A percentile compares a stretch with the other conserved stretches of the same genome.
Conservation (phyloP, 768 basidiomycete species). For the Leccinum disarticulatum region DNA sequence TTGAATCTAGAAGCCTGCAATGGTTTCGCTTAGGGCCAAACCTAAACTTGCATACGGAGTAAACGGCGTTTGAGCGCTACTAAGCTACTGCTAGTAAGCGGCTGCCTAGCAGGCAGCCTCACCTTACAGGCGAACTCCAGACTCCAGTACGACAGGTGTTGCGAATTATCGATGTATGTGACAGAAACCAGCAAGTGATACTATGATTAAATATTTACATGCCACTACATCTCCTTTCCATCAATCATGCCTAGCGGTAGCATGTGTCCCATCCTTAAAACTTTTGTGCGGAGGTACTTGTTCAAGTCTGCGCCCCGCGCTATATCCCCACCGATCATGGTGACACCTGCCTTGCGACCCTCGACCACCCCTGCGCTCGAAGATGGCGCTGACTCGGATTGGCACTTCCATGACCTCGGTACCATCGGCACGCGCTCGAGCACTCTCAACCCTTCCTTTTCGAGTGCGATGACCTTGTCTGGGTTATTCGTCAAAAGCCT, state of each 20-base stretch:
- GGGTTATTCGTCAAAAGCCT: slow-evolving; percentile 96
- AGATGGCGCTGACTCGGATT: slow-evolving; percentile 14
- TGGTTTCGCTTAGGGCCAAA: no score
- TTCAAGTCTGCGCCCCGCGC: slow-evolving; percentile 86
- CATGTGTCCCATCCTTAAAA: slow-evolving; percentile 97
- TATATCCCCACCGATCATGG: slow-evolving; percentile 76
- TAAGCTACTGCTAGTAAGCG: no score
- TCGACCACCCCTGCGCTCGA: background rate
- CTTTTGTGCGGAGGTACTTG: slow-evolving; percentile 93
- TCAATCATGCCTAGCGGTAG: slow-evolving; percentile 48
- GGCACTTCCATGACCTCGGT: slow-evolving; percentile 75
- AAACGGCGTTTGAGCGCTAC: no score
- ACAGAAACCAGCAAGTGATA: no score
- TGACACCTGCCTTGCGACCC: slow-evolving; percentile 57
- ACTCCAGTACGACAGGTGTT: no score
- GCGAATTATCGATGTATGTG: no score
- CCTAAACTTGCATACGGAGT: no score
- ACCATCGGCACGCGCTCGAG: slow-evolving; percentile 92
- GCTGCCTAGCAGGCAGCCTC: no score
- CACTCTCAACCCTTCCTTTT: slow-evolving; percentile 77
- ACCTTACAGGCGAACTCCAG: no score
- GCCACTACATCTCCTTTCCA: background rate
- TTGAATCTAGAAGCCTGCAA: no score
- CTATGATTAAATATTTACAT: no score
- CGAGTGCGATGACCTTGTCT: slow-evolving; percentile 88